Evolutionary conservation across 257 asterid species (phyloP).

Genomic region (Mentha longifolia): DNA sequence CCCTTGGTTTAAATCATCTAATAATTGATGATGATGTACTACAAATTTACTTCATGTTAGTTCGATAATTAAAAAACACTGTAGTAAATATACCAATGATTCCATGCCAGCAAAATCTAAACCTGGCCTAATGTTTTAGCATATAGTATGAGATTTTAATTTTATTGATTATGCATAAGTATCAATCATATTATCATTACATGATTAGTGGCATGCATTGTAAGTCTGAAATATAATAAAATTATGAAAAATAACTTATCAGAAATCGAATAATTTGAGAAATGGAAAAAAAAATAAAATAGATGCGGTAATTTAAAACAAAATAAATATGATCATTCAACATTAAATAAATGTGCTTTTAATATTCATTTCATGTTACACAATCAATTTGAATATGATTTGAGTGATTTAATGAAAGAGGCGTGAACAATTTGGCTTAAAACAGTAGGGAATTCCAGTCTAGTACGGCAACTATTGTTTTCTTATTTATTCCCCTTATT

Average conservation of each 20-base stretch:
- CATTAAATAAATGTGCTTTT: neutral
- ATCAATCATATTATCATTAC: no score
- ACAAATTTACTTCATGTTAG: neutral
- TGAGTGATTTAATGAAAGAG: constrained; percentile 25
- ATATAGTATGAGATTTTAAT: neutral
- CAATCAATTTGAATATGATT: constrained; percentile 5
- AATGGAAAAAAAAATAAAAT: neutral
- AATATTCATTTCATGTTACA: neutral
- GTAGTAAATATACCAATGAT: neutral
- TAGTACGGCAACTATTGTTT: neutral
- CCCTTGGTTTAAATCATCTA: neutral
- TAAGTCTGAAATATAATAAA: no score
- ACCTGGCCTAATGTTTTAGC: neutral
- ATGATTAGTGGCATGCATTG: no score
- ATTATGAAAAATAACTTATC: no score
- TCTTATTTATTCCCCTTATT: neutral
- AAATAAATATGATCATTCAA: neutral
- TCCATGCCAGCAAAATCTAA: neutral
- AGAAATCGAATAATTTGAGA: no score
- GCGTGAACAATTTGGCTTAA: constrained; percentile 16
- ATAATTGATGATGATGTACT: neutral
- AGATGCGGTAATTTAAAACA: neutral
- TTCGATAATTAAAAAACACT: neutral
- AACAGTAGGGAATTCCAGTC: neutral
- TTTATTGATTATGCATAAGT: neutral